Evolutionary conservation across 148 eudicot genomes (phyloP).

Genomic region (Fallopia convolvulus): DNA sequence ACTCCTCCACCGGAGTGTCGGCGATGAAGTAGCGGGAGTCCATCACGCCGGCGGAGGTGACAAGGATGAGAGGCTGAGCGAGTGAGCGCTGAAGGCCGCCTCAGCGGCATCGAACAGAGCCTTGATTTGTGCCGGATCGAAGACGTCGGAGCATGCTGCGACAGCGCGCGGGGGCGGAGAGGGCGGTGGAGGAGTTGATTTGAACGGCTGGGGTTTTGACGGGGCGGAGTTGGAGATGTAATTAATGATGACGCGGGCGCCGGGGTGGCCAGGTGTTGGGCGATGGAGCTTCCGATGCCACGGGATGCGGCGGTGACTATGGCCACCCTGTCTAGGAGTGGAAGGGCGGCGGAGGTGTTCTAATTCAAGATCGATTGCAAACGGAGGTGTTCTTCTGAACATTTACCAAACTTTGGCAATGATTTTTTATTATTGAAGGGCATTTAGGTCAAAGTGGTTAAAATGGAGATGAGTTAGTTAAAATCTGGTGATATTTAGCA

Average conservation of each 20-base stretch:
- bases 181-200: not conserved
- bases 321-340: conserved; percentile 31
- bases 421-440: too few relatives aligned
- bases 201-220: not conserved
- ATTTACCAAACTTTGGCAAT: too few relatives aligned
- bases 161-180: conserved; percentile 1
- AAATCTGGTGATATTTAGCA: too few relatives aligned
- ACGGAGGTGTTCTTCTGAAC: too few relatives aligned
- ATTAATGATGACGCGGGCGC: conserved; percentile 46
- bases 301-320: conserved; percentile 47
- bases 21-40: not conserved
- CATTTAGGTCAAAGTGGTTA: too few relatives aligned
- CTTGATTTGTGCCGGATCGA: not conserved
- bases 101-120: conserved; percentile 1
- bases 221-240: conserved; percentile 25
- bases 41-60: not conserved
- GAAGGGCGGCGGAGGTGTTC: conserved; percentile 1
- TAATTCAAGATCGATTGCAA: too few relatives aligned
- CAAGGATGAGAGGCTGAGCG: not conserved
- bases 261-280: conserved; percentile 35
- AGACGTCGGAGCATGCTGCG: not conserved
- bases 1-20: not conserved
- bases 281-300: conserved; percentile 38
- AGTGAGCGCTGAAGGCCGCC: not conserved
- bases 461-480: too few relatives aligned